These are phyloP conservation scores for Solanum chaucha DNA, from an alignment of 257 asterid genomes.

Conservation along the genomic window DNA sequence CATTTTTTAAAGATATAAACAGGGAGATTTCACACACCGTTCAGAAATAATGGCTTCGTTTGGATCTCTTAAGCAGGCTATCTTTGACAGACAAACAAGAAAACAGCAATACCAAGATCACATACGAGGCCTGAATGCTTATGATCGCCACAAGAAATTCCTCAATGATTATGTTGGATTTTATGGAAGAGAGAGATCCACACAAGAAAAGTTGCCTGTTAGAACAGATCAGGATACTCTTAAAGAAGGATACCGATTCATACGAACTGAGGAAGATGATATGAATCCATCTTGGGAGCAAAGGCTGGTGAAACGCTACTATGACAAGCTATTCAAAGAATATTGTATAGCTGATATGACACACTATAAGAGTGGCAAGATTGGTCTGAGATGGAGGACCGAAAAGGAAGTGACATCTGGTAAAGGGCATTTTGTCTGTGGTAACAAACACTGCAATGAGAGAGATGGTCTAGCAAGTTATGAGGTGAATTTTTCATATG, in stretches of 20 bases:
- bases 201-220: slow-evolving; percentile 47
- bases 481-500: slow-evolving; percentile 90
- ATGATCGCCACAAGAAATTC: slow-evolving; percentile 91
- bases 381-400: slow-evolving; percentile 99
- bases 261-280: slow-evolving; percentile 73
- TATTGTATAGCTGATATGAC: slow-evolving; percentile 99
- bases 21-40: neutral
- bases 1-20: neutral
- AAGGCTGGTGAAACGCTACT: slow-evolving; percentile 85
- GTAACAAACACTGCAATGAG: slow-evolving; percentile 77
- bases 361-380: slow-evolving; percentile 89
- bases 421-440: slow-evolving; percentile 96
- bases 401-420: slow-evolving; percentile 98
- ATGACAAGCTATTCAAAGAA: slow-evolving; percentile 93
- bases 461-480: slow-evolving; percentile 77
- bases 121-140: slow-evolving; percentile 90
- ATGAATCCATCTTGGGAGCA: slow-evolving; percentile 86
- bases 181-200: slow-evolving; percentile 55
- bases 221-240: slow-evolving; percentile 96
- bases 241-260: slow-evolving; percentile 86
- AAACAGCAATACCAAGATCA: slow-evolving; percentile 91
- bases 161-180: slow-evolving; percentile 65
- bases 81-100: slow-evolving; percentile 77
- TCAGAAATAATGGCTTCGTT: slow-evolving; percentile 55
- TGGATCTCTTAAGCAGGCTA: slow-evolving; percentile 63